Base-by-base conservation (phyloP, 352 stramenopile species). In the Pythium aquatile region DNA sequence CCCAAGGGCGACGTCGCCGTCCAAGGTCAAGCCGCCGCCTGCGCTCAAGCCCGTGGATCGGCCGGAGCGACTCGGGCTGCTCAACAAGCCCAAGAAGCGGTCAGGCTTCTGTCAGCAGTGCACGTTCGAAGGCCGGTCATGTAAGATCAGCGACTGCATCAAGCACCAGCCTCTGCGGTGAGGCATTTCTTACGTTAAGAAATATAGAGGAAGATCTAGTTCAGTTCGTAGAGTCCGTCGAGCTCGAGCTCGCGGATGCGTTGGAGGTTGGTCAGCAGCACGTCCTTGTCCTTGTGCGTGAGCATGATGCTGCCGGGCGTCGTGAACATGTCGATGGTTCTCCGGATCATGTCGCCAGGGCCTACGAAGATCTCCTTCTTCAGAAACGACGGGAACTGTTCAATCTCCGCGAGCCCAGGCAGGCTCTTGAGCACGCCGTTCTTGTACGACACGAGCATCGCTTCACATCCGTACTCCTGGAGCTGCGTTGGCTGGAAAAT, bases 301-400 rank as follows among this genome's bases (percentile, higher is more conserved):
- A 99, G 77, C 72, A 98, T 94, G 59, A 98, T 94, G 80, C 94
- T 98, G 42, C 96, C 96, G 6, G 90, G 90, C 53, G 97, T 97
- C 58, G 89, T 97, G 72, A 96, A 95, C 83, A 98, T 98, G 63
- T 98, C 93, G 49, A 97, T 84, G 4, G 96, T 99, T 62, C 88
- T 92, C 59, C 82, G 71, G 51, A 99, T 77, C 40, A 79, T 72
- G 58, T 94, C 86, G 17, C 93, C 95, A 16, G 85, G 68, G 30
- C 85, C 76, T 17, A 97, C 79, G 49, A 93, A 87, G 65, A 97
- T 91, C 71, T 98, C 92, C 63, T 96, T 85, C 66, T 89, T 92
- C 17, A 98, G 69, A 71, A 98, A 98, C 24, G 92, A 97, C 40
- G 90, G 91, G 61, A 98, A 84, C 53, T 81, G 78, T 55, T 93